Base-by-base conservation (phyloP, 2,329 filamentous ascomycete genomes). In the Escovopsis sp. region DNA sequence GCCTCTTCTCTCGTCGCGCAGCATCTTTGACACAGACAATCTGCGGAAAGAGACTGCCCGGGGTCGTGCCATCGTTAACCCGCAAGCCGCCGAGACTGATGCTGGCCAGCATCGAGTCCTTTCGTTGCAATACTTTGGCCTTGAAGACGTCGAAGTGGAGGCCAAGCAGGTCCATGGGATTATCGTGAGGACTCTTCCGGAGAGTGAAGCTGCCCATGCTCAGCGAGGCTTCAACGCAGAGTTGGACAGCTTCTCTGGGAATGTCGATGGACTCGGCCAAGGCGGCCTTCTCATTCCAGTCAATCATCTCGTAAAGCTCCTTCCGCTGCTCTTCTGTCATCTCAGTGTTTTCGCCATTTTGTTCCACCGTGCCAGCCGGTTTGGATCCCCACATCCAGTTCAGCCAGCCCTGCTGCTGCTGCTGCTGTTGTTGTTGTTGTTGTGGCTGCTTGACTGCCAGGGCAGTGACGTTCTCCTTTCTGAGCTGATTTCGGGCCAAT, bases 271-370 rank as follows among this genome's bases (percentile, higher is more conserved):
- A 81, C 50, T 94, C 87, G 0, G 86, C 72, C 33, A 98, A 72
- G 2, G 83, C 84, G 45, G 88, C 80, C 67, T 95, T 96, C 61
- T 99, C 91, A 47, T 98, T 85, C 80, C 89, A 99, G 53, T 96
- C 91, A 53, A 99, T 99, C 39, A 86, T 93, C 51, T 93, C 82
- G 59, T 96, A 98, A 9, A 99, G 73, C 61, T 98, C 89, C 58
- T 96, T 87, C 35, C 89, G 81, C 58, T 99, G 88, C 60, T 96
- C 81, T 47, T 98, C 91, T 0, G 85, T 93, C 72, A 98, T 94
- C 45, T 86, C 76, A 0, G 80, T 84, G 47, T 88, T 83, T 50
- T 93, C 82, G 4, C 79, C 62, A 38, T 63, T 65, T 37, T 66
- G 71, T 36, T 83, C 70, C 34, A 83, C 72, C 39, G 60, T 62